Evolutionary conservation across 371 early-diverging fungal species (phyloP).

Genomic region (Capillidium rhysosporum): DNA sequence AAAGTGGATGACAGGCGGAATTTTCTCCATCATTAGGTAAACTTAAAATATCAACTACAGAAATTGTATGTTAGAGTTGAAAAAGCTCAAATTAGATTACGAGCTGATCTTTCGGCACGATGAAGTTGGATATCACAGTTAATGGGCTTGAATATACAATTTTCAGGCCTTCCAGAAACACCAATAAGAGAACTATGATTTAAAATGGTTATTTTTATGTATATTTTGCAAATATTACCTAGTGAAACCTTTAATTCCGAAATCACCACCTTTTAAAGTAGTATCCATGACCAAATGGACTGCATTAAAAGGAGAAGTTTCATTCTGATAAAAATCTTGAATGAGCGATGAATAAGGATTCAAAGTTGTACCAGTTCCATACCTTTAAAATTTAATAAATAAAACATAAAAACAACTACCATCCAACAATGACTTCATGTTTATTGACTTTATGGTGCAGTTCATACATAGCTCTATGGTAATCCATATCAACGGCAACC

Average conservation of each 20-base stretch:
- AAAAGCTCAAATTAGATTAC: slow-evolving; percentile 17
- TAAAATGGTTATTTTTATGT: too few species aligned
- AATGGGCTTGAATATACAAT: slow-evolving; percentile 68
- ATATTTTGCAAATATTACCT: slow-evolving; percentile 17
- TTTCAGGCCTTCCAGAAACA: slow-evolving; percentile 29
- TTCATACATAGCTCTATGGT: slow-evolving; percentile 64
- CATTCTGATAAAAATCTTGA: slow-evolving; percentile 70
- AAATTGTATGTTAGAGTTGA: neutral
- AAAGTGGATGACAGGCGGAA: slow-evolving; percentile 20
- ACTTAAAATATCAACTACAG: slow-evolving; percentile 51
- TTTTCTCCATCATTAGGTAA: slow-evolving; percentile 25
- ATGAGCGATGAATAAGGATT: slow-evolving; percentile 59
- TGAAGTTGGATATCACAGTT: slow-evolving; percentile 74
- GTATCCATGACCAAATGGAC: slow-evolving; percentile 80
- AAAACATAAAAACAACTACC: slow-evolving; percentile 23
- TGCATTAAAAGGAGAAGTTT: slow-evolving; percentile 57
- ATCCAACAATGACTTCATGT: slow-evolving; percentile 77
- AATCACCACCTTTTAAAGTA: slow-evolving; percentile 38
- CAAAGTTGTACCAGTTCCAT: slow-evolving; percentile 49
- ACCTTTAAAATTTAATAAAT: slow-evolving; percentile 12
- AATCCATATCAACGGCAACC: slow-evolving; percentile 72
- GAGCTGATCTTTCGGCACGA: slow-evolving; percentile 69
- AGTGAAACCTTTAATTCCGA: slow-evolving; percentile 56
- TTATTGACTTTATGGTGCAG: slow-evolving; percentile 75
- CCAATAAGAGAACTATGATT: slow-evolving; percentile 49